Percentiles rank a stretch among this genome's conserved stretches.
Evolutionary conservation across 805 yeast genomes (phyloP).

Genomic region (Candida patagonica): DNA sequence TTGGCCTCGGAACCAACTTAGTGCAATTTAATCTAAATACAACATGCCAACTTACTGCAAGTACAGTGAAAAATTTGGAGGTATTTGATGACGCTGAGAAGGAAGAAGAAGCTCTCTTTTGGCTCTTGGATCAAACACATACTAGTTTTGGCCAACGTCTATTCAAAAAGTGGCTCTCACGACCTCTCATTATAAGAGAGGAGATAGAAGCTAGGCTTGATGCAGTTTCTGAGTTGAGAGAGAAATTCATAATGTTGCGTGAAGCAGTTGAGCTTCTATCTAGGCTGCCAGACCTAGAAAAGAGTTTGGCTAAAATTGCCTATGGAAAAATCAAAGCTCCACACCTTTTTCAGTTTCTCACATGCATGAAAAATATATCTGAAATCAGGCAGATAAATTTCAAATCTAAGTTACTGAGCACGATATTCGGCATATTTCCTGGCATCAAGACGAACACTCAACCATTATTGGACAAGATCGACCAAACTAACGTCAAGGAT

Average conservation of each 20-base stretch:
- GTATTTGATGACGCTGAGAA: constrained; percentile 61
- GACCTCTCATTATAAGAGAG: constrained; percentile 52
- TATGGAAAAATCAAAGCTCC: constrained; percentile 50
- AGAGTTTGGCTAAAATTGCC: constrained; percentile 47
- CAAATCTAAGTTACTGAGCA: constrained; percentile 30
- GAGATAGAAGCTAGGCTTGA: constrained; percentile 52
- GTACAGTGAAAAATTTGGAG: constrained; percentile 64
- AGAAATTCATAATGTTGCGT: constrained; percentile 14
- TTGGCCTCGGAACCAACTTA: constrained; percentile 44
- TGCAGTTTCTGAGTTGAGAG: constrained; percentile 37
- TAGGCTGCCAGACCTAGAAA: constrained; percentile 47
- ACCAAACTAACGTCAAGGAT: constrained; percentile 21
- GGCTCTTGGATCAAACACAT: constrained; percentile 73
- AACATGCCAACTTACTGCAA: constrained; percentile 50
- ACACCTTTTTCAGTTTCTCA: constrained; percentile 49
- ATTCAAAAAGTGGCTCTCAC: constrained; percentile 61
- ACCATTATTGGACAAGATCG: constrained; percentile 18
- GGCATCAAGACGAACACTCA: constrained; percentile 26
- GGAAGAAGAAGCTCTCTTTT: constrained; percentile 41
- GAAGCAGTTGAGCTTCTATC: constrained; percentile 25
- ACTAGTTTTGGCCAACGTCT: constrained; percentile 68
- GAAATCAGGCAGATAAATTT: constrained; percentile 21
- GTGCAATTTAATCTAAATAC: constrained; percentile 39
- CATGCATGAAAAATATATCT: constrained; percentile 32
- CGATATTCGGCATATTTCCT: constrained; percentile 33